Conservation (phyloP, 495 filamentous ascomycete species). For the Elasticomyces elasticus region DNA sequence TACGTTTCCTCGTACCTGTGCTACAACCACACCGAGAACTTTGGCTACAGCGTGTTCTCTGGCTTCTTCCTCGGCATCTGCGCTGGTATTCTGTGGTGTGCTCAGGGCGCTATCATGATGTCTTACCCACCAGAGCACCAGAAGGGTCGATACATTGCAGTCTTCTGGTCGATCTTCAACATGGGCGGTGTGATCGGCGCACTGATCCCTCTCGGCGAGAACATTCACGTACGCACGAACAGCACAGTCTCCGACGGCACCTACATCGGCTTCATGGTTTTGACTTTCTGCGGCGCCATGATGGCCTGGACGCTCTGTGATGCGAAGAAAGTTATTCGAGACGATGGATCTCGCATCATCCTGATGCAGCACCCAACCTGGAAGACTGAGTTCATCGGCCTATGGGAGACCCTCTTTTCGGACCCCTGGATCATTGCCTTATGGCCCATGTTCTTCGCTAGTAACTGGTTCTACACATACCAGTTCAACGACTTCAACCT, state of each 20-base stretch:
- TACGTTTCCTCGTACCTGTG: conserved; percentile 69
- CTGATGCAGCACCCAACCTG: conserved; percentile 74
- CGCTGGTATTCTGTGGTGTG: conserved; percentile 81
- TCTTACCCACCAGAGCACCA: conserved; percentile 70
- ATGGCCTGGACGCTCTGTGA: conserved; percentile 66
- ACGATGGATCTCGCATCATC: conserved; percentile 74
- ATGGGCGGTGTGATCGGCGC: conserved; percentile 82
- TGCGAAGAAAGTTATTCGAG: conserved; percentile 64
- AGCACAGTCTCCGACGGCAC: conserved; percentile 68
- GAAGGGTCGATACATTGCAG: conserved; percentile 82
- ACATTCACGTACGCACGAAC: conserved; percentile 52
- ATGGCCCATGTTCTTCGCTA: conserved; percentile 48
- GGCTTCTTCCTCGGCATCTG: conserved; percentile 58
- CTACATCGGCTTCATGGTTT: conserved; percentile 81
- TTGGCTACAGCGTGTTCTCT: conserved; percentile 48
- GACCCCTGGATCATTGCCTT: conserved; percentile 74
- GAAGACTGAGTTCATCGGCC: conserved; percentile 61
- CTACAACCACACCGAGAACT: conserved; percentile 66
- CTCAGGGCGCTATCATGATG: conserved; percentile 94
- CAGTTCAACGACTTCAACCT: conserved; percentile 50
- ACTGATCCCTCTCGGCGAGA: conserved; percentile 64
- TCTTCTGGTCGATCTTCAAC: conserved; percentile 96
- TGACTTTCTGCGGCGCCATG: conserved; percentile 67
- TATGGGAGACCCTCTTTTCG: conserved; percentile 60
- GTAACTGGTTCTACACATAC: conserved; percentile 41